Conservation (phyloP, 1,139 yeast genomes). For the Suhomyces chickasaworum region DNA sequence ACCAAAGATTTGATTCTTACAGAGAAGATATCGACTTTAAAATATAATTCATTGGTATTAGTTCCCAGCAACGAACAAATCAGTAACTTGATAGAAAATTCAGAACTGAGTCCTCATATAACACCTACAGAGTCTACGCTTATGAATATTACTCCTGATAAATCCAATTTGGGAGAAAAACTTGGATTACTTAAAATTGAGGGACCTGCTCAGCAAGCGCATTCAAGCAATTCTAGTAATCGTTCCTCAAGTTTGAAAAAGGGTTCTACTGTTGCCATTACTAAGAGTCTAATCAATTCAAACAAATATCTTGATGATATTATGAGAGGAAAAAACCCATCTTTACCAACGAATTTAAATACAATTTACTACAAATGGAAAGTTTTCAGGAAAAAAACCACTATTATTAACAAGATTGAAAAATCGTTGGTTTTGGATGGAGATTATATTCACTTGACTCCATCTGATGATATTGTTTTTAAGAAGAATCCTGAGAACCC, state of each 20-base stretch:
- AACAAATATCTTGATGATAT: conserved; percentile 41
- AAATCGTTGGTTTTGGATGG: conserved; percentile 89
- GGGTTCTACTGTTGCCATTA: background rate
- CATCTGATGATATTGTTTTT: conserved; percentile 58
- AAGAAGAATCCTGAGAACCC: conserved; percentile 54
- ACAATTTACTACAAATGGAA: conserved; percentile 58
- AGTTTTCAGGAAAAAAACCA: conserved; percentile 87
- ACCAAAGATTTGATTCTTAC: conserved; percentile 3
- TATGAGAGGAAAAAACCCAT: conserved; percentile 35
- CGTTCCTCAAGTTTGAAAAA: background rate
- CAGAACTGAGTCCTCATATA: conserved; percentile 19
- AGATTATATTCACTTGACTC: conserved; percentile 86
- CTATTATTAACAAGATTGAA: conserved; percentile 79
- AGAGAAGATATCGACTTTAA: conserved; percentile 27
- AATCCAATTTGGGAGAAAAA: conserved; percentile 26
- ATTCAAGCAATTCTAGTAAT: background rate
- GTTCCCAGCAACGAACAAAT: conserved; percentile 9
- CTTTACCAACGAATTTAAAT: conserved; percentile 40
- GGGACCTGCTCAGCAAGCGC: background rate
- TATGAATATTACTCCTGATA: conserved; percentile 32
- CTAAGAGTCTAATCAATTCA: conserved; percentile 16
- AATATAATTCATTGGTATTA: conserved; percentile 20
- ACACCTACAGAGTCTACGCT: conserved; percentile 35
- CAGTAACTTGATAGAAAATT: conserved; percentile 4
- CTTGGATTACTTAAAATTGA: conserved; percentile 17